Evolutionary conservation across 108 stramenopile genomes (phyloP).

Genomic region (Conticribra weissflogii): DNA sequence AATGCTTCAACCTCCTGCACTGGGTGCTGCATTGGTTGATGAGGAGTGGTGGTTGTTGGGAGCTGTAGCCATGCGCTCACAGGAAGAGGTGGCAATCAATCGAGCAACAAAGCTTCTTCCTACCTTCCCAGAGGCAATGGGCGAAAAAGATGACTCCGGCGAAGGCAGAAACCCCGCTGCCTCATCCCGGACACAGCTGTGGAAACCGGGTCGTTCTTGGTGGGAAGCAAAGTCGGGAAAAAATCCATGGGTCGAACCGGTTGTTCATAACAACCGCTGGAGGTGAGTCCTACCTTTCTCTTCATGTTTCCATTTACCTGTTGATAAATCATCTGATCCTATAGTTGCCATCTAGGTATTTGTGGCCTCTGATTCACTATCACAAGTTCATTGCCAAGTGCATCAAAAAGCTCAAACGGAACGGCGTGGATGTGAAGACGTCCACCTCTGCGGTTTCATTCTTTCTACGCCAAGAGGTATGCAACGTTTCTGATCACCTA

Average conservation of each 20-base stretch:
- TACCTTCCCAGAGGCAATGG: constrained; percentile 87
- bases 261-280: constrained; percentile 89
- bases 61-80: constrained; percentile 59
- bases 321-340: not conserved
- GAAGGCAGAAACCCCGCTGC: not conserved
- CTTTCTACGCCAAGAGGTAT: constrained; percentile 88
- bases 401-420: constrained; percentile 90
- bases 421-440: constrained; percentile 82
- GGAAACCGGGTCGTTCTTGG: constrained; percentile 90
- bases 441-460: constrained; percentile 76
- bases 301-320: not conserved
- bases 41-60: constrained; percentile 83
- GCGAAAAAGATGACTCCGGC: constrained; percentile 60
- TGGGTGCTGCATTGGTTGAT: constrained; percentile 69
- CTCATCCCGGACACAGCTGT: constrained; percentile 72
- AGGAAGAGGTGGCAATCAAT: constrained; percentile 48
- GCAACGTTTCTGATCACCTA: constrained; percentile 87
- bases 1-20: constrained; percentile 20
- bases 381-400: constrained; percentile 91
- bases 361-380: constrained; percentile 92
- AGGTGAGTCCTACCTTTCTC: constrained; percentile 59
- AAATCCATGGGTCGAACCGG: constrained; percentile 90
- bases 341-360: constrained; percentile 56
- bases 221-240: constrained; percentile 92
- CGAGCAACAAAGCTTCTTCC: constrained; percentile 58